Evolutionary conservation across 345 rosid genomes (phyloP).

Genomic region (Bruguiera sexangula): DNA sequence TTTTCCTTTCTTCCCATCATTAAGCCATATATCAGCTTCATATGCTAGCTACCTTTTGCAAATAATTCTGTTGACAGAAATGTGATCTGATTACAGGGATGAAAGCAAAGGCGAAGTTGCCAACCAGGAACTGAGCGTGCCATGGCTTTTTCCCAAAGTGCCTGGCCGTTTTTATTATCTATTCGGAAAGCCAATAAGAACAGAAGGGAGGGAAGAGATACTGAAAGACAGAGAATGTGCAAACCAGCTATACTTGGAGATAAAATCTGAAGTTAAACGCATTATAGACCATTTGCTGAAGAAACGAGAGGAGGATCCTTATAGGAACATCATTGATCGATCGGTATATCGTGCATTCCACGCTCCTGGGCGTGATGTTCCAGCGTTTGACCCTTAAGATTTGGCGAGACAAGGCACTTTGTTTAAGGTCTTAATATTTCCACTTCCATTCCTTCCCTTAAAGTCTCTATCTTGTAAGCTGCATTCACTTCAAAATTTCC

Average conservation of each 20-base stretch:
- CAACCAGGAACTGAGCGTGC: constrained; percentile 19
- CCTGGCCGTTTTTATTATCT: constrained; percentile 33
- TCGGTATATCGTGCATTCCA: background rate
- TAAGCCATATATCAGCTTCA: background rate
- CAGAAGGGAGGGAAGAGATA: constrained; percentile 23
- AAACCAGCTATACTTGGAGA: constrained; percentile 22
- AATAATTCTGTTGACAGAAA: background rate
- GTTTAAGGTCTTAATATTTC: background rate
- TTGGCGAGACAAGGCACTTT: background rate
- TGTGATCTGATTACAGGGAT: constrained; percentile 13
- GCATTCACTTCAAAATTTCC: no score
- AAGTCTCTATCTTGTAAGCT: no score
- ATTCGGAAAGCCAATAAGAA: constrained; percentile 38
- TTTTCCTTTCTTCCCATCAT: background rate
- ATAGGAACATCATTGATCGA: constrained; percentile 19
- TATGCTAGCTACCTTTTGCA: background rate
- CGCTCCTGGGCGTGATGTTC: background rate
- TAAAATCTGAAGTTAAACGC: constrained; percentile 26
- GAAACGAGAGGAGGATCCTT: constrained; percentile 32
- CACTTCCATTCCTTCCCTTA: background rate
- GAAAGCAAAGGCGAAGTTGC: constrained; percentile 21
- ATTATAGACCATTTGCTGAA: constrained; percentile 19
- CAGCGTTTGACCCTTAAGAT: constrained; percentile 2
- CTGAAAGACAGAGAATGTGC: constrained; percentile 25
- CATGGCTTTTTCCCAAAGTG: constrained; percentile 26